A percentile compares a stretch with the other conserved stretches of the same genome.
Evolutionary conservation across 306 rosid genomes (phyloP).

Genomic region (Cicer pinnatifidum): DNA sequence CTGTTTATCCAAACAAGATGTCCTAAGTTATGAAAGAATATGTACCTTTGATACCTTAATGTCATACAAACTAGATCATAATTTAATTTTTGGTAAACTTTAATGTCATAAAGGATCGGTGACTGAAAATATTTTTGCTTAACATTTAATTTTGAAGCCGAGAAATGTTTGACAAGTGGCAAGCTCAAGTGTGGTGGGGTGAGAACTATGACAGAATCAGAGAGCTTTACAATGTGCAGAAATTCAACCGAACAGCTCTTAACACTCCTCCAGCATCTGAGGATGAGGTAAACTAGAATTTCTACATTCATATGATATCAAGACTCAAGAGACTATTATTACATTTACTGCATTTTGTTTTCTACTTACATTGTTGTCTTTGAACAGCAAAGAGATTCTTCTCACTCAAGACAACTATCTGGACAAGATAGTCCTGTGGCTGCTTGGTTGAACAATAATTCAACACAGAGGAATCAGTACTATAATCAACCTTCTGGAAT

Average conservation of each 20-base stretch:
- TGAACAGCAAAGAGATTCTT: slow-evolving; percentile 63
- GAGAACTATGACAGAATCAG: slow-evolving; percentile 86
- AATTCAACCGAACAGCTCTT: slow-evolving; percentile 75
- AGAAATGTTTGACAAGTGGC: slow-evolving; percentile 83
- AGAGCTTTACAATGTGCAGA: slow-evolving; percentile 91
- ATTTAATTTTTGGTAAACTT: slow-evolving; percentile 14
- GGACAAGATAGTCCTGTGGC: slow-evolving; percentile 66
- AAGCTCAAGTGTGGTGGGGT: slow-evolving; percentile 98
- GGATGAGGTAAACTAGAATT: slow-evolving; percentile 68
- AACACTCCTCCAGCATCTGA: slow-evolving; percentile 77
- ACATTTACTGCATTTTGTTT: not conserved
- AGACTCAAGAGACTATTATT: not conserved
- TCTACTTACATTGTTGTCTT: slow-evolving; percentile 1
- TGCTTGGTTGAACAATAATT: slow-evolving; percentile 49
- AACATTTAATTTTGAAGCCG: slow-evolving; percentile 67
- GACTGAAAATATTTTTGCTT: slow-evolving; percentile 45
- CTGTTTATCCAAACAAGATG: too few species aligned
- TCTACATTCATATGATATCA: not conserved
- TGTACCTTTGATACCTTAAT: not conserved
- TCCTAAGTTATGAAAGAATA: too few species aligned
- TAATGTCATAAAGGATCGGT: too few species aligned
- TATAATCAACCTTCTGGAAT: not conserved
- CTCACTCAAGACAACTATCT: slow-evolving; percentile 58
- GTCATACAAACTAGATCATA: slow-evolving; percentile 12
- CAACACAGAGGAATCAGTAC: slow-evolving; percentile 51